phyloP scores from a whole-genome alignment of 2,329 filamentous ascomycete genomes.

The Colletotrichum sublineola region DNA sequence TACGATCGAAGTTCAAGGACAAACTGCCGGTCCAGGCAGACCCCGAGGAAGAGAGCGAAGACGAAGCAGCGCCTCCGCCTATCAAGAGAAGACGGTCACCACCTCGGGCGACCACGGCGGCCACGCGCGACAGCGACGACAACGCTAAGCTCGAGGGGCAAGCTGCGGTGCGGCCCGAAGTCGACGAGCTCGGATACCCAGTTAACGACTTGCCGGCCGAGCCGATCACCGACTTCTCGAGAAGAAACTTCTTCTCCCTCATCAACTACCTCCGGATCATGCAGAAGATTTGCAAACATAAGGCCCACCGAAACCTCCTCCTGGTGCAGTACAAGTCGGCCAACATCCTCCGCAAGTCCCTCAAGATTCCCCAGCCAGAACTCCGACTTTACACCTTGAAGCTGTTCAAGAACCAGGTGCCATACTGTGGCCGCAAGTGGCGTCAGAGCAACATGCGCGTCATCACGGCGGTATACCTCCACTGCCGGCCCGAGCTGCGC shows the following conservation, averaged over 20 bases:
- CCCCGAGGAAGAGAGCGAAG: conserved; percentile 64
- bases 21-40: conserved; percentile 45
- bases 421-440: conserved; percentile 98
- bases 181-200: conserved; percentile 91
- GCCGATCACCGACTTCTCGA: conserved; percentile 90
- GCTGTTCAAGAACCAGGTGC: conserved; percentile 98
- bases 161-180: conserved; percentile 65
- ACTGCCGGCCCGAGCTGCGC: conserved; percentile 90
- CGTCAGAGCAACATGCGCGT: conserved; percentile 98
- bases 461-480: conserved; percentile 95
- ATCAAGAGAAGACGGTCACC: conserved; percentile 73
- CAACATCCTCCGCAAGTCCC: conserved; percentile 89
- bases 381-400: conserved; percentile 95
- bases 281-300: conserved; percentile 97
- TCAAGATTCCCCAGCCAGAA: conserved; percentile 90
- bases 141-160: conserved; percentile 52
- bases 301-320: conserved; percentile 93
- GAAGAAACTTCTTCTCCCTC: conserved; percentile 93
- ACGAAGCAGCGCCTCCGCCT: conserved; percentile 87
- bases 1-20: conserved; percentile 68
- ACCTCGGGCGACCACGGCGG: conserved; percentile 52
- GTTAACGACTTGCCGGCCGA: conserved; percentile 76
- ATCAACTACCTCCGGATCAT: conserved; percentile 97
- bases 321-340: conserved; percentile 96
- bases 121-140: conserved; percentile 43